Evolutionary conservation across 1,139 yeast genomes (phyloP), one percentile per base, ranked within the genome.

Genomic region (Taphrina wiesneri): DNA sequence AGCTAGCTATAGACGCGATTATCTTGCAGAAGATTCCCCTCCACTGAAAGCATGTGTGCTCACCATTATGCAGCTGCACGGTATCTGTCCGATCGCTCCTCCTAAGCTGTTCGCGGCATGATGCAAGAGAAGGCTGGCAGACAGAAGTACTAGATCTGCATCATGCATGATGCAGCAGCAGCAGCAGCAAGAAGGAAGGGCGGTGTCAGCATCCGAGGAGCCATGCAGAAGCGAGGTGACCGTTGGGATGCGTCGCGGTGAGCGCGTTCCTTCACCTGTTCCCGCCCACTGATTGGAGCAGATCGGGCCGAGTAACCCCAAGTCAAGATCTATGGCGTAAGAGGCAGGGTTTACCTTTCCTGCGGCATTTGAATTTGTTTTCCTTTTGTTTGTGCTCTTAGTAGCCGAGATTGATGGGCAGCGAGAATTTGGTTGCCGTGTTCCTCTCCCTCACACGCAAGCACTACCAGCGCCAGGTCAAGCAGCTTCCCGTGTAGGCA

Each of bases 201-300:
- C 47, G 13, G 39, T 32, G 39, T 9, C 9, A 17, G 47, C 47
- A 43, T 7, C 39, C 9, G 39, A 13, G 39, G n/a, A n/a, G n/a
- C n/a, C n/a, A 36, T 11, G 41, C 41, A 15, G 23, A 49, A 17
- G 54, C 54, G 21, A 49, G 54, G 26, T 49, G 36, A 49, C 54
- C 36, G 54, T 28, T 30, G 36, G 11, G 54, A 49, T 49, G 54
- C 54, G 36, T 19, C 32, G 23, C 36, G 36, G 36, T 49, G 26
- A 46, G 52, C 3, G 30, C 32, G 52, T 4, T 11, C 2, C 17
- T 11, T 15, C 46, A 28, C 51, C 28, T 28, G 51, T 6, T 45
- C 28, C 13, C 46, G 17, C 5, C 23, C 46, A 19, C 51, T 21
- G 51, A 19, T 25, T 21, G 56, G 47, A 2, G 30, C 56, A 21